phyloP scores from a whole-genome alignment of 192 early-diverging fungal species.

The Entomortierella beljakovae region DNA sequence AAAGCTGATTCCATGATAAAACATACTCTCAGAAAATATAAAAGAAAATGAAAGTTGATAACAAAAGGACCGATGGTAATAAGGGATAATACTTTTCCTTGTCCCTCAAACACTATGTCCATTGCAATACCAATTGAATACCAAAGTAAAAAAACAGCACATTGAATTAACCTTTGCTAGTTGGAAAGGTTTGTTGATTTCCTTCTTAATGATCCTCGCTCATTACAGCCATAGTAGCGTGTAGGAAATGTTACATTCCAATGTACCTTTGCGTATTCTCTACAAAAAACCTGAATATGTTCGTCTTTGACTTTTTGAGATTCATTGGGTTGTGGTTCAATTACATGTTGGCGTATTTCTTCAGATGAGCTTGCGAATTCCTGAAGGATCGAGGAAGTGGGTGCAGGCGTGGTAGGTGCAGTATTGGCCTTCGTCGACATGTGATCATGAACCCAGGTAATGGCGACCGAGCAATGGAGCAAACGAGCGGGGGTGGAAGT shows the following conservation, averaged over 20 bases:
- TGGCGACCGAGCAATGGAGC: background rate
- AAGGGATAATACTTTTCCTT: too few species aligned
- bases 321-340: constrained; percentile 2
- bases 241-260: background rate
- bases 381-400: background rate
- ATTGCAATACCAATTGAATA: too few species aligned
- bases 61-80: too few species aligned
- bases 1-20: too few species aligned
- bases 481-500: background rate
- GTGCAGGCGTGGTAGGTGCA: background rate
- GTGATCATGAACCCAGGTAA: constrained; percentile 7
- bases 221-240: background rate
- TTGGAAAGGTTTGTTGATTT: too few species aligned
- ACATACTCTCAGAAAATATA: too few species aligned
- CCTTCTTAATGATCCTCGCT: too few species aligned
- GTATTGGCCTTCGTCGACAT: constrained; percentile 11
- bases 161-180: too few species aligned
- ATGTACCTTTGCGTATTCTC: constrained; percentile 46
- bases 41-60: too few species aligned
- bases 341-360: background rate
- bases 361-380: background rate
- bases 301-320: constrained; percentile 31
- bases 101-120: too few species aligned
- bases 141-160: too few species aligned
- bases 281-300: constrained; percentile 42